Percentiles rank a stretch among this genome's conserved stretches.
These are phyloP conservation scores for Pythium coloratum DNA, from an alignment of 352 stramenopile genomes.

Conservation along the genomic window DNA sequence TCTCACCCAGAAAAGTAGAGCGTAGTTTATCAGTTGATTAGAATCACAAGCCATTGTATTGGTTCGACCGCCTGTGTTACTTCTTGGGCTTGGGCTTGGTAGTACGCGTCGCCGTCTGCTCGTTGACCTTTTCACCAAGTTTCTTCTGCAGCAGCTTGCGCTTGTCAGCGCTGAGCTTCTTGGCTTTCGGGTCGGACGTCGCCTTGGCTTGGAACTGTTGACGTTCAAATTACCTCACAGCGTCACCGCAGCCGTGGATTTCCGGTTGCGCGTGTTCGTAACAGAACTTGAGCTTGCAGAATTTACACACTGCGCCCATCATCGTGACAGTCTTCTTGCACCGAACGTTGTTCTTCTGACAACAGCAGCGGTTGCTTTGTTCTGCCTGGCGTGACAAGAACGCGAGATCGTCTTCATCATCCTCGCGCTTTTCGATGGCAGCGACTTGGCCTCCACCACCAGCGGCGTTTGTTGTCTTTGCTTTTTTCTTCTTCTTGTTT, in stretches of 20 bases:
- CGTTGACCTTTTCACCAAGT: slow-evolving; percentile 58
- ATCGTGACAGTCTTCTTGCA: slow-evolving; percentile 66
- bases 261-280: slow-evolving; percentile 74
- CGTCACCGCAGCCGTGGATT: slow-evolving; percentile 75
- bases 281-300: slow-evolving; percentile 88
- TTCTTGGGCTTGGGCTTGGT: slow-evolving; percentile 46
- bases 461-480: neutral
- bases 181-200: slow-evolving; percentile 23
- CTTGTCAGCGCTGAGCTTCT: slow-evolving; percentile 52
- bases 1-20: neutral
- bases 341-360: slow-evolving; percentile 33
- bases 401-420: slow-evolving; percentile 67
- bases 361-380: slow-evolving; percentile 54
- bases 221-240: slow-evolving; percentile 59
- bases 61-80: slow-evolving; percentile 1
- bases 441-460: slow-evolving; percentile 25
- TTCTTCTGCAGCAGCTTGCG: slow-evolving; percentile 75
- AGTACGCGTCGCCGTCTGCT: slow-evolving; percentile 47
- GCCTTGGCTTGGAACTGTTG: slow-evolving; percentile 49
- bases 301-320: slow-evolving; percentile 72
- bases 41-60: neutral
- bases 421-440: slow-evolving; percentile 32
- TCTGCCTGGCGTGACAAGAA: slow-evolving; percentile 67
- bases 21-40: slow-evolving; percentile 7
- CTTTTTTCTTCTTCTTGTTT: slow-evolving; percentile 45